Evolutionary conservation across 257 asterid species (phyloP), one percentile per base, ranked within the genome.

Genomic region (Solanum acaule): DNA sequence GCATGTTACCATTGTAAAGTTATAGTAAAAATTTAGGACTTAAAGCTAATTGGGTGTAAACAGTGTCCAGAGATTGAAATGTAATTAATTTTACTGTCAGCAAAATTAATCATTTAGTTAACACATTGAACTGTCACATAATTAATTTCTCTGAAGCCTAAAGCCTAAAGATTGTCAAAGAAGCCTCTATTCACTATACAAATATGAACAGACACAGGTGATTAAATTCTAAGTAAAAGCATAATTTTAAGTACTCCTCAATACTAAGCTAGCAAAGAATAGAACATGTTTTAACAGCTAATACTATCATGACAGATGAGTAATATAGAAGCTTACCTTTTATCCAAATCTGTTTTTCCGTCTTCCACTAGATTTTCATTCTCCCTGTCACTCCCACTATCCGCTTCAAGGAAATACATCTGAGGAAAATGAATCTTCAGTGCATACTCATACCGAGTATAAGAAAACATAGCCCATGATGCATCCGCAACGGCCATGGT

Each of bases 371-470:
- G 88, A 90, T 88, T 90, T 88, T 92, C 98, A 86, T 88, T 91
- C 40, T 93, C 97, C 71, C 86, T 95, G 87, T 95, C 98, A 90
- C 87, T 90, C 88, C 86, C 97, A 86, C 87, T 89, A 84, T 93
- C 98, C 38, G 94, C 98, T 49, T 96, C 99, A 83, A 97, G 98
- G 91, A 94, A 96, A 94, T 93, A 93, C 90, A 91, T 93, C 98
- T 96, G 94, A 87, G 22, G 83, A 27, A 87, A 86, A 40, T 18
- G 73, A 82, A 49, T 49, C 70, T 70, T 5, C 83, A 88, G 68
- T 59, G 38, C 18, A 63, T 86, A 67, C 73, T 73, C 34, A 46
- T 44, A 40, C 34, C 9, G 31, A 87, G 75, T 31, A 86, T 34
- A 14, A 75, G 78, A 88, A 46, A 81, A 42, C 56, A 56, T 75